Evolutionary conservation across 345 rosid species (phyloP).

Genomic region (Iberis pinnata): DNA sequence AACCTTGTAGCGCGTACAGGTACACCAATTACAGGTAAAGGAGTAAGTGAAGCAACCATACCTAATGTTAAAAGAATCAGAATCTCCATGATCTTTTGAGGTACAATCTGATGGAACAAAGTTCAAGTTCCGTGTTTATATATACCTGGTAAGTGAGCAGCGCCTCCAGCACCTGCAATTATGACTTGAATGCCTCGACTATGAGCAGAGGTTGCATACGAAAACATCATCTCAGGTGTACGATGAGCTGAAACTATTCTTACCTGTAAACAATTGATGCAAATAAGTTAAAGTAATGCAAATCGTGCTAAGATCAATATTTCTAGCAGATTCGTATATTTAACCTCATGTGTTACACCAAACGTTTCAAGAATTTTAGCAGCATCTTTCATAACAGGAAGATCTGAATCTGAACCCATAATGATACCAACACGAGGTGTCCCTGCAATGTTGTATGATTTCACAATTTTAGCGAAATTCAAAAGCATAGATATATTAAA

Average conservation of each 20-base stretch:
- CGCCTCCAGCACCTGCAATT: constrained; percentile 99
- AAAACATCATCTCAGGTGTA: constrained; percentile 79
- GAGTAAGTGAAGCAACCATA: constrained; percentile 93
- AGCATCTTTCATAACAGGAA: constrained; percentile 95
- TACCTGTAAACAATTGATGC: constrained; percentile 40
- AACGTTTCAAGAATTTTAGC: constrained; percentile 58
- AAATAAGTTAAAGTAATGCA: not conserved
- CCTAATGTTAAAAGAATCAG: constrained; percentile 40
- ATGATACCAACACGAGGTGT: constrained; percentile 74
- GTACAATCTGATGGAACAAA: not conserved
- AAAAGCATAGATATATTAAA: too few species aligned
- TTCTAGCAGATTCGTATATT: not conserved
- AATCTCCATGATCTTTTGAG: not conserved
- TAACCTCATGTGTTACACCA: constrained; percentile 71
- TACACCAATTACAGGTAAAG: constrained; percentile 84
- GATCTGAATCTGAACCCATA: constrained; percentile 97
- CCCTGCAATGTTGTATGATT: constrained; percentile 35
- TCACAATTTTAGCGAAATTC: too few species aligned
- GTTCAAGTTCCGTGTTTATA: constrained; percentile 10
- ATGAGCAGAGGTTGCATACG: constrained; percentile 69
- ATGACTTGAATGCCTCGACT: constrained; percentile 69
- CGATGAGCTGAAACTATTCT: constrained; percentile 87
- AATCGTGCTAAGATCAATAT: constrained; percentile 1
- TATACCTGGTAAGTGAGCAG: constrained; percentile 90
- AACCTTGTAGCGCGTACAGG: constrained; percentile 78